These are phyloP conservation scores for Begonia peltatifolia DNA, from an alignment of 306 rosid genomes.

Conservation along the genomic window DNA sequence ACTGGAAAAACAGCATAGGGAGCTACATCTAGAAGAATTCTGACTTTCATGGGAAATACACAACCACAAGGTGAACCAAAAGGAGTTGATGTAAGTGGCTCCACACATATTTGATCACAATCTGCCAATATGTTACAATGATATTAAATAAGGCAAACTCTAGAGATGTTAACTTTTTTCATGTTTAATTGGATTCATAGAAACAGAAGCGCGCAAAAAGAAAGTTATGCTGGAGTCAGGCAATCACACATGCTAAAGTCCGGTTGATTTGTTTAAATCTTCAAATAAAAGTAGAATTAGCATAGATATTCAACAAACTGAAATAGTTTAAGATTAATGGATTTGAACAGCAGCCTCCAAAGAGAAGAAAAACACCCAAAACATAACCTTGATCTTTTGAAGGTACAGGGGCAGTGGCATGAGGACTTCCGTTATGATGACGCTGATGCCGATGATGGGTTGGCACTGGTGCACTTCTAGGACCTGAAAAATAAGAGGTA, in stretches of 20 bases:
- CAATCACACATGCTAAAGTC: no score
- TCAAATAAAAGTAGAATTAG: no score
- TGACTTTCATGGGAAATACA: constrained; percentile 82
- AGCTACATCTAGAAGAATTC: constrained; percentile 64
- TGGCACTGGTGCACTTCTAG: constrained; percentile 17
- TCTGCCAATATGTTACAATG: constrained; percentile 28
- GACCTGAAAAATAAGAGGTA: constrained; percentile 31
- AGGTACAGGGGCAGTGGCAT: constrained; percentile 44
- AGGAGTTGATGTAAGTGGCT: constrained; percentile 71
- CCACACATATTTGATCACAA: constrained; percentile 68
- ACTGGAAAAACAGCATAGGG: constrained; percentile 60
- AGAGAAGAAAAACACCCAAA: constrained; percentile 3
- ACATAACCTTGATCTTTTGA: constrained; percentile 51
- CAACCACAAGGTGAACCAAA: constrained; percentile 96
- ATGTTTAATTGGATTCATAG: no score
- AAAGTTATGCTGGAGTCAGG: no score
- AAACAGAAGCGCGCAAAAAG: no score
- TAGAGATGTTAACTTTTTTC: background rate
- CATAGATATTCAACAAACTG: no score
- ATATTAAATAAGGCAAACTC: constrained; percentile 13
- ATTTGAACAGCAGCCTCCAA: background rate
- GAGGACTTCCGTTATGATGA: constrained; percentile 27
- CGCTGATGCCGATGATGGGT: constrained; percentile 24
- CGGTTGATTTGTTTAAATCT: no score
- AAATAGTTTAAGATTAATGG: no score